A percentile compares a stretch with the other conserved stretches of the same genome.
Conservation (phyloP, 2,329 filamentous ascomycete species). For the Geosmithia morbida region DNA sequence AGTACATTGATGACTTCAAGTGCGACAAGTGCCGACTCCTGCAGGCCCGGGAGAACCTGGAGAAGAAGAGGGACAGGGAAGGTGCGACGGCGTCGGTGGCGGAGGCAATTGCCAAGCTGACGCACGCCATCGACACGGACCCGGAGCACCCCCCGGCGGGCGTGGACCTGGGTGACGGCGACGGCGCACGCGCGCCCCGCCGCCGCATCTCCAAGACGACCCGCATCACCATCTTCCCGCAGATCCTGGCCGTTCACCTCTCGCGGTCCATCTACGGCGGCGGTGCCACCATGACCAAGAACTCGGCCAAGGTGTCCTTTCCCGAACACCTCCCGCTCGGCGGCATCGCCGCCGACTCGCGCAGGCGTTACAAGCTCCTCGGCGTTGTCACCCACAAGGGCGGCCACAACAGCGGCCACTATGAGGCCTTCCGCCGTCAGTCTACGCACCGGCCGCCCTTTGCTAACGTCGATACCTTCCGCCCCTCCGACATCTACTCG, state of each 20-base stretch:
- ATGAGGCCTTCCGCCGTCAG: conserved; percentile 89
- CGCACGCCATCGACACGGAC: conserved; percentile 58
- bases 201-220: conserved; percentile 78
- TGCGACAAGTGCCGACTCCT: conserved; percentile 86
- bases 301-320: conserved; percentile 85
- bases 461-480: conserved; percentile 69
- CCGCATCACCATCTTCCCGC: conserved; percentile 75
- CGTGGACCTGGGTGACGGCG: conserved; percentile 57
- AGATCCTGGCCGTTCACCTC: conserved; percentile 80
- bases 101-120: conserved; percentile 49
- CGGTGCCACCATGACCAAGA: conserved; percentile 69
- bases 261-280: conserved; percentile 85
- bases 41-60: conserved; percentile 55
- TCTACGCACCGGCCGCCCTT: conserved; percentile 58
- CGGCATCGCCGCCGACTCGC: conserved; percentile 48
- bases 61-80: conserved; percentile 27
- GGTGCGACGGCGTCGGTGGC: conserved; percentile 25
- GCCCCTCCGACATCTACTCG: conserved; percentile 60
- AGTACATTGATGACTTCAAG: conserved; percentile 93
- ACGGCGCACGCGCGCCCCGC: conserved; percentile 52
- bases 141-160: conserved; percentile 64
- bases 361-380: conserved; percentile 70
- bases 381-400: conserved; percentile 90
- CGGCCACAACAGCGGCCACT: conserved; percentile 90
- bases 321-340: conserved; percentile 77